Evolutionary conservation across 108 stramenopile species (phyloP), one percentile per base, ranked within the genome.

Genomic region (Skeletonema potamos): DNA sequence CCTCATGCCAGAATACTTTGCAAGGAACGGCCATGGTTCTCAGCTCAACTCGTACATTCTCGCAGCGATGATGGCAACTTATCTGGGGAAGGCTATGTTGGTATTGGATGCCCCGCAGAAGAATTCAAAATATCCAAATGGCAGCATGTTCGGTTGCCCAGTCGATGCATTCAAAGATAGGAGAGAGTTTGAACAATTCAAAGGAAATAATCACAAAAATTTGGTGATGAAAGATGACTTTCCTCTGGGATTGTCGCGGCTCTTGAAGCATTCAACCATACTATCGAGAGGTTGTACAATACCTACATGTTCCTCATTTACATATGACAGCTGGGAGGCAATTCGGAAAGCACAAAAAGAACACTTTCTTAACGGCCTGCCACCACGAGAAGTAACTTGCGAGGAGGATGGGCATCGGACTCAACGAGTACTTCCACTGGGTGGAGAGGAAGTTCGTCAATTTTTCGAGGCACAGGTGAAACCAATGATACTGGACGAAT

Each of bases 371-470:
- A 39, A 37, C 2, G 62, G 36, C 13, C 11, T 37, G 24, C 56
- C 66, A 68, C 66, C 66, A 4, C 28, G 55, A 22, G 54, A 58
- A 26, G 57, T 68, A 20, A 58, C 8, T 36, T 68, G 66, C n/a
- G 24, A 68, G 12, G 54, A 54, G 12, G 54, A 54, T 28, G 20
- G 27, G 9, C 27, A 54, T n/a, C 55, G 56, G 55, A 34, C 12
- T 26, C 36, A 37, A 41, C 51, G 57, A 51, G 55, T 68, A 37
- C 39, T 37, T 6, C 55, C 57, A 28, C 30, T 68, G 37, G 66
- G 66, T 13, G 66, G 66, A 4, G 66, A 68, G 55, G 66, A 68
- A 32, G 66, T 57, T 43, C 66, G 66, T 27, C 66, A 68, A 68
- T 68, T 57, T 51, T 68, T 68, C 41, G 36, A 57, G 22, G 48